These are phyloP conservation scores for Neospora caninum DNA, from an alignment of 169 alveolate species.

Conservation along the genomic window DNA sequence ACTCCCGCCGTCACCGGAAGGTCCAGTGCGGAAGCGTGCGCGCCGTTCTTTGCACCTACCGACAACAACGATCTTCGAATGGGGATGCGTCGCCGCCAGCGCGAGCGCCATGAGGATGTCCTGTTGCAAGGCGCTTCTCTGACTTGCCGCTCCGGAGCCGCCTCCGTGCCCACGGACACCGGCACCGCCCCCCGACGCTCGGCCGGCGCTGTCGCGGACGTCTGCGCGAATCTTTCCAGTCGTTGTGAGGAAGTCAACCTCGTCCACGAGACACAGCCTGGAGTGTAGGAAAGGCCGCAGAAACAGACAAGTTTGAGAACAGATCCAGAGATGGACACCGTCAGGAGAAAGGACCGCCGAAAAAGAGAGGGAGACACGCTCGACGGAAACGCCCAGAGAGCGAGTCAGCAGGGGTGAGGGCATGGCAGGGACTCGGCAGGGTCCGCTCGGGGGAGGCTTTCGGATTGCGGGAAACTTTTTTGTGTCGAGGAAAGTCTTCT, in stretches of 20 bases:
- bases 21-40: neutral
- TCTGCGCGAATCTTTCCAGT: slow-evolving; percentile 35
- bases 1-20: too few species aligned
- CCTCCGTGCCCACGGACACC: neutral
- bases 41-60: neutral
- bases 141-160: neutral
- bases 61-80: slow-evolving; percentile 29
- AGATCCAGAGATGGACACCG: neutral
- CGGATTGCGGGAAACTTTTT: too few species aligned
- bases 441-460: too few species aligned
- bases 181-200: slow-evolving; percentile 1
- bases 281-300: neutral
- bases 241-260: slow-evolving; percentile 40
- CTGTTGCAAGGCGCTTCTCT: neutral
- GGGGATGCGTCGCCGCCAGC: slow-evolving; percentile 33
- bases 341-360: too few species aligned
- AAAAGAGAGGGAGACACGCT: too few species aligned
- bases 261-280: slow-evolving; percentile 59
- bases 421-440: too few species aligned
- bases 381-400: too few species aligned
- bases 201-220: neutral
- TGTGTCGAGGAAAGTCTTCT: too few species aligned
- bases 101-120: slow-evolving; percentile 56
- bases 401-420: too few species aligned
- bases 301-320: neutral